A percentile compares a stretch with the other conserved stretches of the same genome.
These are phyloP conservation scores for Neonectria sp. DNA, from an alignment of 2,329 filamentous ascomycete species.

Conservation along the genomic window DNA sequence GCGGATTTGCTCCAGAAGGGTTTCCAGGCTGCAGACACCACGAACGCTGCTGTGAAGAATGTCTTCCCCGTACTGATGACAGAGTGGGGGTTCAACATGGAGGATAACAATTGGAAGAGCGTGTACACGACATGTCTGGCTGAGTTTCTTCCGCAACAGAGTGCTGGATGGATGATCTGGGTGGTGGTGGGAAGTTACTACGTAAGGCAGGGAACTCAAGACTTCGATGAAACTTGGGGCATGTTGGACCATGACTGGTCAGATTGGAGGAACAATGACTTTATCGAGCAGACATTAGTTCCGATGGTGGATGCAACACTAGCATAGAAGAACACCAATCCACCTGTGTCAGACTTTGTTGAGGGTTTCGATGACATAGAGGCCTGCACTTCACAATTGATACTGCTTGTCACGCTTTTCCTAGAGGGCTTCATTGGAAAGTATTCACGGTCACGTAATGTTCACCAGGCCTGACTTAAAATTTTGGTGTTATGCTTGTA, in stretches of 20 bases:
- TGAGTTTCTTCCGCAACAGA: slow-evolving; percentile 62
- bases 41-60: slow-evolving; percentile 54
- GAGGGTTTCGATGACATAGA: too few species aligned
- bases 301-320: slow-evolving; percentile 55
- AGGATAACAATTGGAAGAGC: slow-evolving; percentile 60
- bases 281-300: slow-evolving; percentile 58
- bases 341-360: too few species aligned
- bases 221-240: slow-evolving; percentile 72
- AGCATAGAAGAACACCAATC: neutral
- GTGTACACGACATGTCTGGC: slow-evolving; percentile 69
- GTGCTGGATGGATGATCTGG: slow-evolving; percentile 72
- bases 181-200: slow-evolving; percentile 73
- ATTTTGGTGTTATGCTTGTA: too few species aligned
- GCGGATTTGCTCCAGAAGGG: slow-evolving; percentile 65
- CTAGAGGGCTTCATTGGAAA: too few species aligned
- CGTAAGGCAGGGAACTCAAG: slow-evolving; percentile 65
- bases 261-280: slow-evolving; percentile 62
- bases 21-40: slow-evolving; percentile 65
- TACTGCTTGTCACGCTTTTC: too few species aligned
- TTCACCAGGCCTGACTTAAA: too few species aligned
- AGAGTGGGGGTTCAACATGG: slow-evolving; percentile 69
- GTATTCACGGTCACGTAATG: too few species aligned
- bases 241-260: slow-evolving; percentile 69
- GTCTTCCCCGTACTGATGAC: slow-evolving; percentile 61
- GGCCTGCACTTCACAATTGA: too few species aligned